Evolutionary conservation across 176 grass and related monocot species (phyloP), one percentile per base, ranked within the genome.

Genomic region (Phoenix dactylifera): DNA sequence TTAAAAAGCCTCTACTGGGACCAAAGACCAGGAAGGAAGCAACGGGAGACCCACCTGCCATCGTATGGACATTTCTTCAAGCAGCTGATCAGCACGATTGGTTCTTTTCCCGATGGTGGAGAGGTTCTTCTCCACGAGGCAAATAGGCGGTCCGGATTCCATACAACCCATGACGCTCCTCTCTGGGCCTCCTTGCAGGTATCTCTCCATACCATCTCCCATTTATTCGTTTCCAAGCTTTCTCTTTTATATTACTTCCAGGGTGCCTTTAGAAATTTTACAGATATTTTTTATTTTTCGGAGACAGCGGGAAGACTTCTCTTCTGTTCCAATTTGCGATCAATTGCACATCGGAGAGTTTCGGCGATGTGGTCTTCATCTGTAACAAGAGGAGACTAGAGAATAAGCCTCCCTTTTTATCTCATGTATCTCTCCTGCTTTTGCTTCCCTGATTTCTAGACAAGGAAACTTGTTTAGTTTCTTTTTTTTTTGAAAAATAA

Each of bases 291-390:
- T 15, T 14, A 59, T 26, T 48, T 55, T 64, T 18, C 1, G 18
- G 28, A 58, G 60, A 52, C 81, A 97, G 84, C 60, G 87, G 93
- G 28, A 97, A 97, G 68, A 91, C 84, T 35, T 97, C 84, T 55
- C 87, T 97, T 30, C 76, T 97, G 57, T 91, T 97, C 70, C 84
- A 91, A 73, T 97, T 88, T 67, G 78, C 87, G 15, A 85, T 87
- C 71, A 97, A 85, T 78, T 35, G 87, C 55, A 73, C 70, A 57
- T 51, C 6, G 62, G 76, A 88, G 72, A 85, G 76, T 23, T 69
- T 60, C 22, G 75, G 81, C 3, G 15, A 78, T n/a, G 87, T 85
- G 49, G 93, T 97, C 30, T 97, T 97, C 78, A 88, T 97, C 44
- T 97, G 87, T 77, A 81, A 75, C 68, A 83, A 85, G 73, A 65